Percentiles rank a stretch among this genome's conserved stretches.
phyloP scores from a whole-genome alignment of 148 eudicot species.

The Limonium bicolor region DNA sequence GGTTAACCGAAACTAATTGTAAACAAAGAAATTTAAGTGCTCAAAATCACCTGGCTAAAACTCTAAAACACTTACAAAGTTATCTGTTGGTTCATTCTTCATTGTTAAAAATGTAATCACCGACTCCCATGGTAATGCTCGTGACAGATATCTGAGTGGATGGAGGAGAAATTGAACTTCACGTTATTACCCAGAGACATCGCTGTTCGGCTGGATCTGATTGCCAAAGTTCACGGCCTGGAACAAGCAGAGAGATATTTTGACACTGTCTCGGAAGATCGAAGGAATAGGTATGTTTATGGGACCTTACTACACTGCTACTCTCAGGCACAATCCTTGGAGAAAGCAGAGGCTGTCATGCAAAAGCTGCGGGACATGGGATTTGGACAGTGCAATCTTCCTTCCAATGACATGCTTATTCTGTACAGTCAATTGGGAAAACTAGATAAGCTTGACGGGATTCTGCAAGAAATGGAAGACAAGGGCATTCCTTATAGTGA shows the following conservation, averaged over 20 bases:
- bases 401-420: conserved; percentile 20
- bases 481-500: conserved; percentile 12
- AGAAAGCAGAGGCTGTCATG: conserved; percentile 31
- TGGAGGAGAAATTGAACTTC: conserved; percentile 21
- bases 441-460: conserved; percentile 10
- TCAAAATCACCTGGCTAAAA: neutral
- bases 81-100: neutral
- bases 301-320: conserved; percentile 25
- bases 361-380: conserved; percentile 22
- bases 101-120: neutral
- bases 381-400: neutral
- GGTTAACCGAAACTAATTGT: too few relatives aligned
- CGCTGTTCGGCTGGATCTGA: conserved; percentile 29
- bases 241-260: conserved; percentile 26
- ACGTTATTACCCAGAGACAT: conserved; percentile 7
- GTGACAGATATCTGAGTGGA: conserved; percentile 38
- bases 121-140: too few relatives aligned
- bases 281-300: conserved; percentile 11
- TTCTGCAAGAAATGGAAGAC: conserved; percentile 20
- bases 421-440: conserved; percentile 14
- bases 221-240: conserved; percentile 22
- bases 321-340: conserved; percentile 14
- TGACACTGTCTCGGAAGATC: conserved; percentile 10
- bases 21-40: too few relatives aligned
- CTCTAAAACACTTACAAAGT: neutral